Percentiles rank a stretch among this genome's conserved stretches.
phyloP scores from a whole-genome alignment of 2,329 filamentous ascomycete genomes.

The Epichloe amarillans region DNA sequence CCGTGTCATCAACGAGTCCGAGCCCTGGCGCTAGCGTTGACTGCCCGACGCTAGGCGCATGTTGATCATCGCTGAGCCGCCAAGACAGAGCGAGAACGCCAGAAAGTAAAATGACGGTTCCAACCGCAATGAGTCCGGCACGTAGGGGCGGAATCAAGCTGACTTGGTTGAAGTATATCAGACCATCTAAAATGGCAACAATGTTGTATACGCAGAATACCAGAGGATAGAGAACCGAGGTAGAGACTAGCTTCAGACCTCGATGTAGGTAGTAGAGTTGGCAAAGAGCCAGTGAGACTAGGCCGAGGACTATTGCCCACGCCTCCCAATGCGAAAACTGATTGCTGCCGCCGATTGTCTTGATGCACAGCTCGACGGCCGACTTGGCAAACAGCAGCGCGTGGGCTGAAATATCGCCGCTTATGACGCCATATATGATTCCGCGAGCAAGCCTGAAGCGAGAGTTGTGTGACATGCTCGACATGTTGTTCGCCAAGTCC shows the following conservation, averaged over 20 bases:
- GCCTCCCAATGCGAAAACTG: constrained; percentile 94
- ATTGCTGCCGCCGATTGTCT: constrained; percentile 73
- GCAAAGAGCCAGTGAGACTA: constrained; percentile 69
- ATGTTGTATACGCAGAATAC: constrained; percentile 99
- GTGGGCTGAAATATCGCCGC: constrained; percentile 88
- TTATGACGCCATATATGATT: constrained; percentile 77
- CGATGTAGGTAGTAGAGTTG: constrained; percentile 94
- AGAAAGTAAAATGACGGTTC: constrained; percentile 71
- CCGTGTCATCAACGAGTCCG: constrained; percentile 60
- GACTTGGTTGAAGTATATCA: constrained; percentile 92
- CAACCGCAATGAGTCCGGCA: constrained; percentile 71
- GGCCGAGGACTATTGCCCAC: constrained; percentile 75
- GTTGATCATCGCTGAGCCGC: constrained; percentile 72
- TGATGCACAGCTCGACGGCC: constrained; percentile 83
- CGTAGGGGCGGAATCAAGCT: constrained; percentile 63
- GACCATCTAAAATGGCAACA: constrained; percentile 88
- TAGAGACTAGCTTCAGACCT: constrained; percentile 87
- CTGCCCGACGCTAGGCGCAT: constrained; percentile 43
- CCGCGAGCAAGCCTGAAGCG: constrained; percentile 66
- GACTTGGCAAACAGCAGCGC: constrained; percentile 89
- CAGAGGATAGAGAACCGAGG: constrained; percentile 87
- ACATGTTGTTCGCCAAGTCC: constrained; percentile 39
- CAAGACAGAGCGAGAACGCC: constrained; percentile 89
- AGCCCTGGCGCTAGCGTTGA: constrained; percentile 71
- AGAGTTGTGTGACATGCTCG: constrained; percentile 43